These are phyloP conservation scores for Petunia axillaris DNA, from an alignment of 257 asterid species.

Conservation along the genomic window DNA sequence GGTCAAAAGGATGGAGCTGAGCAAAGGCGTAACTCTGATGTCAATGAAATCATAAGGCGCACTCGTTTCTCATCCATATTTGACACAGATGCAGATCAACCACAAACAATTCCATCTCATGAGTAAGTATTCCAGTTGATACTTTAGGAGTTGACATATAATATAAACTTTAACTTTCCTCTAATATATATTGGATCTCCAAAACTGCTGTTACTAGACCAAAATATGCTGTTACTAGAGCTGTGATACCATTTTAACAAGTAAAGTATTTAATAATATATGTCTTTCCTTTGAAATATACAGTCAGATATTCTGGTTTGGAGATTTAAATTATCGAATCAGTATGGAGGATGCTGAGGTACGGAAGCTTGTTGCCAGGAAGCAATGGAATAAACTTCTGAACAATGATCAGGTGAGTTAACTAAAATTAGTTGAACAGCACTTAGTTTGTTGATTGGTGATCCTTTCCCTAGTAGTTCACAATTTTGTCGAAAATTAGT, in stretches of 20 bases:
- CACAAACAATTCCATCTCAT: slow-evolving; percentile 85
- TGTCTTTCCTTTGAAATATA: slow-evolving; percentile 27
- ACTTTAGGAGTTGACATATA: not conserved
- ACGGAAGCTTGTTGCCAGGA: slow-evolving; percentile 66
- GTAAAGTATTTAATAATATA: not conserved
- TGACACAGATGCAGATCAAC: slow-evolving; percentile 60
- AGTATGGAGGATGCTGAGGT: slow-evolving; percentile 66
- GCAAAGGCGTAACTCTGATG: slow-evolving; percentile 81
- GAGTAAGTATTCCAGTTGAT: slow-evolving; percentile 61
- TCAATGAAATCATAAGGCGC: slow-evolving; percentile 71
- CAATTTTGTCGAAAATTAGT: too few relatives aligned
- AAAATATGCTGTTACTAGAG: too few relatives aligned
- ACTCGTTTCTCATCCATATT: slow-evolving; percentile 76
- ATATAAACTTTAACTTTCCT: not conserved
- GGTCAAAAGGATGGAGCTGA: slow-evolving; percentile 81
- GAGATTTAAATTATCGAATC: slow-evolving; percentile 92
- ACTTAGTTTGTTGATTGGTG: too few relatives aligned
- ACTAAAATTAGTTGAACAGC: not conserved
- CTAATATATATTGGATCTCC: not conserved
- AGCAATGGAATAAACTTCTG: slow-evolving; percentile 78
- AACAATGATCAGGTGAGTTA: slow-evolving; percentile 68
- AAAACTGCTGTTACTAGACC: too few relatives aligned
- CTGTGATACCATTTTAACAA: not conserved
- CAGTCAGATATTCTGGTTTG: slow-evolving; percentile 98
- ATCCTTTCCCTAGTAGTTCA: too few relatives aligned